Evolutionary conservation across 176 grass and related monocot species (phyloP).

Genomic region (Tillandsia fasciculata): DNA sequence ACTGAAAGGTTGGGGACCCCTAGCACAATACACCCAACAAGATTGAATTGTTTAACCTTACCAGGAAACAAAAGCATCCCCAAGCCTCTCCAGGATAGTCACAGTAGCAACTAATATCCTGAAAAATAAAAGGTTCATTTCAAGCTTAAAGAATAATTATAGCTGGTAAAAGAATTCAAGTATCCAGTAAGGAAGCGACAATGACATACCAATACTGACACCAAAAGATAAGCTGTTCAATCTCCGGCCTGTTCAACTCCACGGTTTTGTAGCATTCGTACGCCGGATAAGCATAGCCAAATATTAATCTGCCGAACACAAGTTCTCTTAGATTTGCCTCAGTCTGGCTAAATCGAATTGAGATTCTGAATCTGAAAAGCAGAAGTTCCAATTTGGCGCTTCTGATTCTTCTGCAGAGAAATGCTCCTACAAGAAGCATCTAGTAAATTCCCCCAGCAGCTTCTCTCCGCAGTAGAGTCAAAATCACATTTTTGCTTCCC

Average conservation of each 20-base stretch:
- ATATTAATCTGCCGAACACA: slow-evolving; percentile 40
- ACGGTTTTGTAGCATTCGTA: slow-evolving; percentile 99
- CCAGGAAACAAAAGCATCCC: slow-evolving; percentile 89
- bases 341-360: slow-evolving; percentile 16
- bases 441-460: too few species aligned
- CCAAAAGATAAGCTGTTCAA: slow-evolving; percentile 95
- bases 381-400: too few species aligned
- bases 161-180: neutral
- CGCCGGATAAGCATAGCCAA: slow-evolving; percentile 96
- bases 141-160: neutral
- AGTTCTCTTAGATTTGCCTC: slow-evolving; percentile 21
- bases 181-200: neutral
- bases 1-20: neutral
- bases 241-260: slow-evolving; percentile 95
- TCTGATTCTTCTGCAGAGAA: too few species aligned
- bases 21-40: neutral
- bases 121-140: slow-evolving; percentile 15
- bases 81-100: slow-evolving; percentile 92
- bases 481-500: neutral
- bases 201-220: slow-evolving; percentile 87
- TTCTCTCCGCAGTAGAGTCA: neutral
- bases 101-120: slow-evolving; percentile 91
- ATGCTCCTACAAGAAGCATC: too few species aligned
- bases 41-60: slow-evolving; percentile 26
- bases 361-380: neutral